phyloP scores from a whole-genome alignment of 1,284 basidiomycete genomes.

The Trichosporon coremiiforme region DNA sequence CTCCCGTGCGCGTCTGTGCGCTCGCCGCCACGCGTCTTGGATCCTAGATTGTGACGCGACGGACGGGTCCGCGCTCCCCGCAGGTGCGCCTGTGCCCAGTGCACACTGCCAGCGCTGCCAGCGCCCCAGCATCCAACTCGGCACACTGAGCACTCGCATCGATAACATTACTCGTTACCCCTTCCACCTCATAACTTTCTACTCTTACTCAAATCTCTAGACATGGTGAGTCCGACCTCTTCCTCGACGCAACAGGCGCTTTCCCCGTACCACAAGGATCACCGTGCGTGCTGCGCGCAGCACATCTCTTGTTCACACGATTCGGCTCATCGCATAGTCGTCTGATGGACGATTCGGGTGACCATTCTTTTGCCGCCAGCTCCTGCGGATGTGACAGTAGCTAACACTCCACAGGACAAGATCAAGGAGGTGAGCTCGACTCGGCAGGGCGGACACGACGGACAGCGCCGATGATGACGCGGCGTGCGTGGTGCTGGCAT shows the following conservation, averaged over 20 bases:
- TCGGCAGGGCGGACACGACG: not conserved
- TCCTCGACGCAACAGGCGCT: too few species aligned
- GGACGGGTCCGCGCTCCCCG: conserved; percentile 15
- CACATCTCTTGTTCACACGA: not conserved
- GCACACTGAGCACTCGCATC: conserved; percentile 3
- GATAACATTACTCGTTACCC: conserved; percentile 18
- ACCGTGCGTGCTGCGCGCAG: not conserved
- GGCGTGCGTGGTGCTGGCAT: not conserved
- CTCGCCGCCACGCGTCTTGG: conserved; percentile 12
- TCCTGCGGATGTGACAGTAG: not conserved
- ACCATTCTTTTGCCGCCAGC: not conserved
- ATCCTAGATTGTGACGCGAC: conserved; percentile 17
- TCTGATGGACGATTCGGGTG: not conserved
- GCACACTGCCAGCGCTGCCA: not conserved
- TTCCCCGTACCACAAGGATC: too few species aligned
- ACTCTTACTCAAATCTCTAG: not conserved
- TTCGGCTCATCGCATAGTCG: not conserved
- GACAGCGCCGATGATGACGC: not conserved
- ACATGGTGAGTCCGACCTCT: conserved; percentile 3
- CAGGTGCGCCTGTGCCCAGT: conserved; percentile 1
- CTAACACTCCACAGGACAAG: conserved; percentile 58
- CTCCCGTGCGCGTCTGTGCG: conserved; percentile 15
- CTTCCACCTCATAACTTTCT: conserved; percentile 15
- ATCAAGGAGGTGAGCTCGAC: conserved; percentile 60
- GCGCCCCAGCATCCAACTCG: conserved; percentile 12